These are phyloP conservation scores for Entoloma clypeatum DNA, from an alignment of 1,284 basidiomycete genomes.

Conservation along the genomic window DNA sequence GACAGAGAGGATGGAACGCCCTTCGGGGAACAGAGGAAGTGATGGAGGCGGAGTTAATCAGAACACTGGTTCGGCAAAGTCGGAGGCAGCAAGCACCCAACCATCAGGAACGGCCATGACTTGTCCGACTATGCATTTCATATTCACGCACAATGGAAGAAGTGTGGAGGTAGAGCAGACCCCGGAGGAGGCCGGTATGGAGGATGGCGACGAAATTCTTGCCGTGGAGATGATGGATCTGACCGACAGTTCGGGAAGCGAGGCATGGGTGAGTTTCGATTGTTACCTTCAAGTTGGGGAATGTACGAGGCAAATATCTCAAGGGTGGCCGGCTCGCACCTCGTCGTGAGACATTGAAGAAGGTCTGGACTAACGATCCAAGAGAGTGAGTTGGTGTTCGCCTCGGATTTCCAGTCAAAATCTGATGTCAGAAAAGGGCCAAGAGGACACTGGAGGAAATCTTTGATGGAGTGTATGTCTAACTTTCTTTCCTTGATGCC, in stretches of 20 bases:
- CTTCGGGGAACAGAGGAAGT: constrained; percentile 28
- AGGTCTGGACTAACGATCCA: constrained; percentile 73
- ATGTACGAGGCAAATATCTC: constrained; percentile 1
- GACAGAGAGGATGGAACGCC: constrained; percentile 77
- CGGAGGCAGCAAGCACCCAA: constrained; percentile 35
- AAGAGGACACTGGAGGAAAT: constrained; percentile 71
- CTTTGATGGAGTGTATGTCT: constrained; percentile 72
- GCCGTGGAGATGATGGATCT: constrained; percentile 85
- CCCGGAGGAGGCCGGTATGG: constrained; percentile 79
- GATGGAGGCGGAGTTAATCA: constrained; percentile 25
- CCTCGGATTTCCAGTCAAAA: constrained; percentile 12
- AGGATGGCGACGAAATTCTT: constrained; percentile 79
- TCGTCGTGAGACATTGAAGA: constrained; percentile 62
- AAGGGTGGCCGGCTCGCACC: constrained; percentile 63
- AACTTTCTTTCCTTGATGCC: constrained; percentile 1
- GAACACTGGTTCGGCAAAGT: constrained; percentile 45
- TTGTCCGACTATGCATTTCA: constrained; percentile 58
- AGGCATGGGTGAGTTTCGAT: constrained; percentile 52
- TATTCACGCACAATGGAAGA: constrained; percentile 77
- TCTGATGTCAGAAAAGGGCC: constrained; percentile 43
- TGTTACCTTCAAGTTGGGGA: not conserved
- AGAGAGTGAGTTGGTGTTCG: constrained; percentile 50
- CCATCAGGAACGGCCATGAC: constrained; percentile 24
- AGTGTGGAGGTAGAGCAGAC: constrained; percentile 72
- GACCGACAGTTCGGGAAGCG: constrained; percentile 59